phyloP scores from a whole-genome alignment of 331 rosid genomes.

The Quercus tomentella region DNA sequence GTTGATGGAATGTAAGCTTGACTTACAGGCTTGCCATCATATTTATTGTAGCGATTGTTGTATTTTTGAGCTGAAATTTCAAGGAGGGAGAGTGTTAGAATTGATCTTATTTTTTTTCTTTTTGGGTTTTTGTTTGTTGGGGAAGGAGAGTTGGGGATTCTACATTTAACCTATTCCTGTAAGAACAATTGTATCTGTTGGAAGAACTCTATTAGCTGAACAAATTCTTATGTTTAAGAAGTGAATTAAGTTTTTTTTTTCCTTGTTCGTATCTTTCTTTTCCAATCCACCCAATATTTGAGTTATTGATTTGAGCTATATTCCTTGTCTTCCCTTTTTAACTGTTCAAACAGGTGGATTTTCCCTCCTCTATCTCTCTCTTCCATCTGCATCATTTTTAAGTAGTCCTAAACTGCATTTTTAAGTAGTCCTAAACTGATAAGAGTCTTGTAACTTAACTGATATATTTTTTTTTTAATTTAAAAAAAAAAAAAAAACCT shows the following conservation, averaged over 20 bases:
- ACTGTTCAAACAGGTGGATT: no score
- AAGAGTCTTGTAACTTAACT: no score
- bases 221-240: neutral
- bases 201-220: slow-evolving; percentile 9
- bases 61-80: slow-evolving; percentile 26
- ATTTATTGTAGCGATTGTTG: slow-evolving; percentile 15
- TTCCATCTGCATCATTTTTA: no score
- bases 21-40: slow-evolving; percentile 9
- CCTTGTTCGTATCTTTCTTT: no score
- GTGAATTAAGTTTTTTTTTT: slow-evolving; percentile 9
- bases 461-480: no score
- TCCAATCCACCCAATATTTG: no score
- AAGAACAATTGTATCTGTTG: slow-evolving; percentile 17
- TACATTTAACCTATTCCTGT: slow-evolving; percentile 1
- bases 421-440: rapidly evolving
- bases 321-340: no score
- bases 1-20: neutral
- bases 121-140: slow-evolving; percentile 11
- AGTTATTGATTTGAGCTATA: no score
- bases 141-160: slow-evolving; percentile 29
- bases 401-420: no score
- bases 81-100: slow-evolving; percentile 17
- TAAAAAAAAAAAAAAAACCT: no score
- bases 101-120: slow-evolving; percentile 27
- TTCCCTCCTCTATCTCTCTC: no score